Percentiles rank a stretch among this genome's conserved stretches.
These are phyloP conservation scores for Mycena metata DNA, from an alignment of 768 basidiomycete genomes.

Conservation along the genomic window DNA sequence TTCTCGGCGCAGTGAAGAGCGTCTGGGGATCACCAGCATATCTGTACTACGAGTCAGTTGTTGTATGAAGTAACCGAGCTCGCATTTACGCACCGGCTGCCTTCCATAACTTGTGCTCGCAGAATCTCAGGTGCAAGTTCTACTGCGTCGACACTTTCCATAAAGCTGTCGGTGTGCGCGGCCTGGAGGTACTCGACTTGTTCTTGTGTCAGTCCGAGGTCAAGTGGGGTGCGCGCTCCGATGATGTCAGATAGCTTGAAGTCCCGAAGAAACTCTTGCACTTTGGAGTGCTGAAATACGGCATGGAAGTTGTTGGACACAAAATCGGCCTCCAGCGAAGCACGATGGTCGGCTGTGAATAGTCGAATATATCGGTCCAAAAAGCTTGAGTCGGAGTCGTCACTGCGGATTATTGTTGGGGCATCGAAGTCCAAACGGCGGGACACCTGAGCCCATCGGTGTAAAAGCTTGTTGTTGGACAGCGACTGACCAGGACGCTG, in stretches of 20 bases:
- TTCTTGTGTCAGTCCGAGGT: not conserved
- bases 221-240: not conserved
- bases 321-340: constrained; percentile 5
- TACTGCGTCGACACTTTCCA: constrained; percentile 3
- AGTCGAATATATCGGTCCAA: not conserved
- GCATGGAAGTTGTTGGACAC: constrained; percentile 13
- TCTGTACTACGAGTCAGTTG: constrained; percentile 4
- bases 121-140: constrained; percentile 4
- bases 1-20: constrained; percentile 4
- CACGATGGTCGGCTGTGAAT: constrained; percentile 1
- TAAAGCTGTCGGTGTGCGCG: constrained; percentile 3
- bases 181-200: not conserved
- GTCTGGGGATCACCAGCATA: not conserved
- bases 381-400: constrained; percentile 4
- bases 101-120: constrained; percentile 5
- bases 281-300: constrained; percentile 5
- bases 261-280: constrained; percentile 1
- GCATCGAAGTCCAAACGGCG: not conserved
- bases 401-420: constrained; percentile 6
- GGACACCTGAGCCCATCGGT: constrained; percentile 1
- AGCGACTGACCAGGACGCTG: constrained; percentile 2
- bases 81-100: constrained; percentile 8
- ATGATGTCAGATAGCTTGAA: not conserved
- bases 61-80: not conserved
- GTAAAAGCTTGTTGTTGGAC: not conserved